Evolutionary conservation across 2,329 filamentous ascomycete species (phyloP).

Genomic region (Daldinia eschscholtzii): DNA sequence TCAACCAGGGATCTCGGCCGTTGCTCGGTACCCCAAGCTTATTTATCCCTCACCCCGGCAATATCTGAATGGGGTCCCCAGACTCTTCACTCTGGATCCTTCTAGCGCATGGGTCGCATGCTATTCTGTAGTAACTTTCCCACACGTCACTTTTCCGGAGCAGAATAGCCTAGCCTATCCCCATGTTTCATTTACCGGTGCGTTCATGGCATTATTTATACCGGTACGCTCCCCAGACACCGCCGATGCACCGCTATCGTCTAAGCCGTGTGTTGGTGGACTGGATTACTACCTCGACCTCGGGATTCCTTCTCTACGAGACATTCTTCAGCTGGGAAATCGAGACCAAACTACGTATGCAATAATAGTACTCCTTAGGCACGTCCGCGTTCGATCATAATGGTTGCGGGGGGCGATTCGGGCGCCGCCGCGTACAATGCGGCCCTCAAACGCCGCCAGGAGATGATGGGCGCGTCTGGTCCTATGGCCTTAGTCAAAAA

Average conservation of each 20-base stretch:
- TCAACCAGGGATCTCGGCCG: conserved; percentile 34
- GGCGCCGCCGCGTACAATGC: conserved; percentile 58
- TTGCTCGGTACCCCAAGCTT: conserved; percentile 35
- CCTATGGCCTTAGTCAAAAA: conserved; percentile 67
- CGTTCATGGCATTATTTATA: conserved; percentile 34
- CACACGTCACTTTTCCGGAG: conserved; percentile 23
- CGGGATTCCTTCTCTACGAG: conserved; percentile 3
- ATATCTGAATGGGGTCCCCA: conserved; percentile 32
- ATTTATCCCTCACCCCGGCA: conserved; percentile 45
- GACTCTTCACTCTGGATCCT: conserved; percentile 17
- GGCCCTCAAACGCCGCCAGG: conserved; percentile 57
- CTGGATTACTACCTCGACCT: conserved; percentile 5
- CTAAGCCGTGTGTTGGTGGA: conserved; percentile 14
- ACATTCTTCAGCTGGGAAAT: neutral
- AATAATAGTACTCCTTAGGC: conserved; percentile 3
- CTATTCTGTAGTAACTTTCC: conserved; percentile 19
- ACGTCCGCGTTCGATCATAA: conserved; percentile 41
- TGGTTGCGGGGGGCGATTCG: conserved; percentile 57
- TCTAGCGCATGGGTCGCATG: conserved; percentile 18
- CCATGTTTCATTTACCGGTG: conserved; percentile 13
- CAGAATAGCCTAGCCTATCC: conserved; percentile 25
- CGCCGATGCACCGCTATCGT: conserved; percentile 12
- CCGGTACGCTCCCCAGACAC: conserved; percentile 6
- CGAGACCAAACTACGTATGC: neutral
- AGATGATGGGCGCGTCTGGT: conserved; percentile 59